Evolutionary conservation across 495 filamentous ascomycete genomes (phyloP).

Genomic region (Penicillium egyptiacum): DNA sequence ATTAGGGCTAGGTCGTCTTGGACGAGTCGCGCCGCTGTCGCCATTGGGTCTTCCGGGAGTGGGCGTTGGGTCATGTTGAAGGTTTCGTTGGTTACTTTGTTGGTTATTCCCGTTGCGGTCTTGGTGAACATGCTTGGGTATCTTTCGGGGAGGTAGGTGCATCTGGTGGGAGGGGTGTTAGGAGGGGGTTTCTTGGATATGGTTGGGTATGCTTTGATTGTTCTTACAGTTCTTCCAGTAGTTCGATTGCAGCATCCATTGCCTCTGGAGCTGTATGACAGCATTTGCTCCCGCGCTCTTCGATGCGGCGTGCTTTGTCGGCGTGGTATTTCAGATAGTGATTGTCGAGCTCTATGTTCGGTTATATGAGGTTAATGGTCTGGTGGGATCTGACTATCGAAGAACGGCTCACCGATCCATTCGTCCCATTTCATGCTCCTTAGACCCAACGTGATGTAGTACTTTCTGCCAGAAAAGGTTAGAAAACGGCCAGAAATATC

Average conservation of each 20-base stretch:
- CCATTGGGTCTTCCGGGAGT: slow-evolving; percentile 79
- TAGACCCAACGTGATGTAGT: slow-evolving; percentile 82
- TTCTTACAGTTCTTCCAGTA: slow-evolving; percentile 69
- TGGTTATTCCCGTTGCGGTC: slow-evolving; percentile 67
- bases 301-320: slow-evolving; percentile 69
- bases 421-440: slow-evolving; percentile 74
- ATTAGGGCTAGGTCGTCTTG: slow-evolving; percentile 90
- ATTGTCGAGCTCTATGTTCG: slow-evolving; percentile 68
- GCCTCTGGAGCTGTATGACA: slow-evolving; percentile 72
- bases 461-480: slow-evolving; percentile 40
- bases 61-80: slow-evolving; percentile 70
- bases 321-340: slow-evolving; percentile 75
- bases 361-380: slow-evolving; percentile 14
- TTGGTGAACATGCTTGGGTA: slow-evolving; percentile 72
- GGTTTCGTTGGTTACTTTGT: slow-evolving; percentile 67
- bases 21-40: slow-evolving; percentile 66
- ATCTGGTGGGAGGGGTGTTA: slow-evolving; percentile 28
- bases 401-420: slow-evolving; percentile 64
- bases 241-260: slow-evolving; percentile 73
- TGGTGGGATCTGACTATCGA: not conserved
- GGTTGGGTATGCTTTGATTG: not conserved
- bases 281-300: slow-evolving; percentile 68
- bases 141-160: slow-evolving; percentile 72
- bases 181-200: not conserved
- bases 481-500: not conserved